Evolutionary conservation across 2,329 filamentous ascomycete species (phyloP).

Genomic region (Alternaria ethzedia): DNA sequence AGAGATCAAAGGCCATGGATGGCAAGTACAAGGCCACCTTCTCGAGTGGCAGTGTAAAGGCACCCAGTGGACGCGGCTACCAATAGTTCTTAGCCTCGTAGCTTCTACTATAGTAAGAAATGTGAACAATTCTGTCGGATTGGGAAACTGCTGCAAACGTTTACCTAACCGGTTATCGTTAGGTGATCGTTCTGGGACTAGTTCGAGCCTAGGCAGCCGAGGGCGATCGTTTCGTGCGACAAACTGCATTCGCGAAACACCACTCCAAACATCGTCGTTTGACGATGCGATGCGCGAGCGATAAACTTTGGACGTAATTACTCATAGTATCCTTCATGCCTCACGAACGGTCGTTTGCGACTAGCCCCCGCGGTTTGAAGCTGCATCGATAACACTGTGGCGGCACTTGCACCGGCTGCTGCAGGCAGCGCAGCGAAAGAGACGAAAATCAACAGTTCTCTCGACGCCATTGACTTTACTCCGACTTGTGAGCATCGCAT

Average conservation of each 20-base stretch:
- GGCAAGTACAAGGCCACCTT: constrained; percentile 41
- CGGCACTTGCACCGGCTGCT: neutral
- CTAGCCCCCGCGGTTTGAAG: neutral
- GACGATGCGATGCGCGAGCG: constrained; percentile 12
- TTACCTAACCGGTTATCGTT: neutral
- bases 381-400: neutral
- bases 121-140: neutral
- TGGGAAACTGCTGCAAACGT: neutral
- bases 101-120: neutral
- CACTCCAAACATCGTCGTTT: constrained; percentile 38
- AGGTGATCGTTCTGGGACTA: constrained; percentile 3
- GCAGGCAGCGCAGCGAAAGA: neutral
- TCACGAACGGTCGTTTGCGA: neutral
- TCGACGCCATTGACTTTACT: neutral
- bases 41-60: constrained; percentile 38
- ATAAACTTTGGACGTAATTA: neutral
- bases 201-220: constrained; percentile 4
- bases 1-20: constrained; percentile 56
- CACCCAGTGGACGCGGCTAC: constrained; percentile 23
- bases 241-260: constrained; percentile 28
- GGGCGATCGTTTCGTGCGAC: constrained; percentile 13
- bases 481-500: neutral
- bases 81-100: neutral
- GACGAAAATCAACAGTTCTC: neutral
- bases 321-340: neutral